These are phyloP conservation scores for Aspergillus awamori DNA, from an alignment of 2,329 filamentous ascomycete species.

Conservation along the genomic window DNA sequence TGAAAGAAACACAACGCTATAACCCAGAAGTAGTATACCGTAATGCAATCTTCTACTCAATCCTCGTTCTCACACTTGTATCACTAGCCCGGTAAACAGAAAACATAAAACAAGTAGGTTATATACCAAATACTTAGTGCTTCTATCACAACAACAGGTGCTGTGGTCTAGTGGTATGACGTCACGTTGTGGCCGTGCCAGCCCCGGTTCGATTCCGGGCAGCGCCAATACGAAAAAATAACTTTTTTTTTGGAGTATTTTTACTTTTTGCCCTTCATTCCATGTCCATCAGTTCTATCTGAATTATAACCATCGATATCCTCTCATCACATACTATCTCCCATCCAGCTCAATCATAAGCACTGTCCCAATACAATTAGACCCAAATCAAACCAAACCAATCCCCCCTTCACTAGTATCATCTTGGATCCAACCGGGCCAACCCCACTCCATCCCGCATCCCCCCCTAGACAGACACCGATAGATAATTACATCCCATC, in stretches of 20 bases:
- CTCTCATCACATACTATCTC: too few species aligned
- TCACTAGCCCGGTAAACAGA: too few species aligned
- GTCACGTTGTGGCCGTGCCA: constrained; percentile 34
- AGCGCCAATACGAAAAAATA: constrained; percentile 16
- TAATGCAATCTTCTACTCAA: too few species aligned
- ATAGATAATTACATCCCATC: too few species aligned
- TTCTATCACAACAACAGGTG: constrained; percentile 13
- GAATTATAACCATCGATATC: too few species aligned
- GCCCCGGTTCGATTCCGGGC: constrained; percentile 33
- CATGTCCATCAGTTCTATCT: too few species aligned
- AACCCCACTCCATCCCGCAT: too few species aligned
- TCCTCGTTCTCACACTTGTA: too few species aligned
- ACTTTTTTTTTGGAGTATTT: constrained; percentile 7
- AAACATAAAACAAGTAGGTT: background rate
- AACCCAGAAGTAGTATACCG: too few species aligned
- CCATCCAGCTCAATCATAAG: accelerated
- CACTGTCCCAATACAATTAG: background rate
- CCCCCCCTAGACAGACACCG: too few species aligned
- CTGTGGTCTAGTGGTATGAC: constrained; percentile 31
- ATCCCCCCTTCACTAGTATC: background rate
- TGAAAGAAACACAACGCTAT: too few species aligned
- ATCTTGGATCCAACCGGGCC: background rate
- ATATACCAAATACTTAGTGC: background rate
- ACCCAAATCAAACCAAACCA: background rate
- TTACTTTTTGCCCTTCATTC: background rate